Base-by-base conservation (phyloP, 2,329 filamentous ascomycete species). In the Endoconidiophora laricicola region DNA sequence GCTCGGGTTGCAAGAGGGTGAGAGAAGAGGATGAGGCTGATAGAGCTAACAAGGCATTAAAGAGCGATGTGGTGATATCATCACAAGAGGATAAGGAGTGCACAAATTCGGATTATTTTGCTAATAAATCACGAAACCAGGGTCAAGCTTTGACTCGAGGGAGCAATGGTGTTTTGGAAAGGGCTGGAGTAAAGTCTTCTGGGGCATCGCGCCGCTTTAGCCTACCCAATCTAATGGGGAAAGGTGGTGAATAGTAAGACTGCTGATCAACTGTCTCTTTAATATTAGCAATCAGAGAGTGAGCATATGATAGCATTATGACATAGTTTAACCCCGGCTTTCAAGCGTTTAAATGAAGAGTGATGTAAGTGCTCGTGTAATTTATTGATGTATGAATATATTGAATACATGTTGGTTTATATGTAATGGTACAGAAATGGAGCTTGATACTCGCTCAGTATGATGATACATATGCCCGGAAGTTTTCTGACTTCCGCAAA, bases 351-450 rank as follows among this genome's bases (percentile, higher is more conserved):
- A 10, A 12, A 33, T 33, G 16, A 33, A 33, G 29, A 33, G 12
- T 9, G 7, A 33, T 33, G 29, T 3, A 9, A 33, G 9, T 33
- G 12, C 7, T 33, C 3, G 4, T 24, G 3, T 24, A n/a, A 6
- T 42, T 22, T 10, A 7, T 41, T 47, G 20, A 7, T 33, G 33
- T 36, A 38, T 33, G 36, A 36, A 22, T 18, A 10, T 9, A 48
- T 23, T 23, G 16, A 20, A 46, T 23, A 20, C 12, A 20, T 38
- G 6, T 38, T 44, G 20, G 18, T 39, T 18, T 42, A 22, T 26
- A 48, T 45, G 46, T 52, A 52, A 46, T 52, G 46, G 37, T 52
- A 49, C 46, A 52, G 24, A 46, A 22, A 12, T 20, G 33, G 40
- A 51, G 44, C 36, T 33, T 23, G 29, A 10, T 39, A 18, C 33